phyloP scores from a whole-genome alignment of 176 grass and related monocot species.

The Triticum dicoccoides region DNA sequence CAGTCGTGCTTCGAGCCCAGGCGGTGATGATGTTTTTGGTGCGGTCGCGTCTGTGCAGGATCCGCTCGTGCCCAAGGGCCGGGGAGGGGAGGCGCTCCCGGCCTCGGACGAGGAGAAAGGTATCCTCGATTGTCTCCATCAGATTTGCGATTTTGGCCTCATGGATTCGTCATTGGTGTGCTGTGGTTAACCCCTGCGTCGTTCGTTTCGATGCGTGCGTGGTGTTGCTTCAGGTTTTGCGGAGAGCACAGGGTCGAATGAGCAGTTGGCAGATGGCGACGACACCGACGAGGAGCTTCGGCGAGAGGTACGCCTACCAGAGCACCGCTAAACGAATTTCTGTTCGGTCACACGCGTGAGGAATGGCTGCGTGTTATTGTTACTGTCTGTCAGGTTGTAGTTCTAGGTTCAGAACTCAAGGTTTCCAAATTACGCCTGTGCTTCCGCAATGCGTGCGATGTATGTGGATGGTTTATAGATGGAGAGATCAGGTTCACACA shows the following conservation, averaged over 20 bases:
- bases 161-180: no score
- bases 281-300: constrained; percentile 30
- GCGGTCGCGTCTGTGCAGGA: constrained; percentile 23
- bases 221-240: constrained; percentile 9
- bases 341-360: no score
- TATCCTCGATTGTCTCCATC: neutral
- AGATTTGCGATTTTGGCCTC: neutral
- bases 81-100: constrained; percentile 1
- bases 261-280: neutral
- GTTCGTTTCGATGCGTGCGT: neutral
- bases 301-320: neutral
- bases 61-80: constrained; percentile 12
- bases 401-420: no score
- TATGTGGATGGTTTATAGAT: no score
- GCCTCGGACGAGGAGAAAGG: constrained; percentile 35
- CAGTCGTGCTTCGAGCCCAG: neutral
- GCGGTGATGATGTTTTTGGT: neutral
- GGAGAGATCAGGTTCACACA: no score
- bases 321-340: no score
- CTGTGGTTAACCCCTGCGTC: neutral
- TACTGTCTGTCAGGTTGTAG: no score
- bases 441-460: no score
- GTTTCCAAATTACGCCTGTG: no score
- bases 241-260: neutral
- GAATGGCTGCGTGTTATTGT: no score